Evolutionary conservation across 2,329 filamentous ascomycete species (phyloP), one percentile per base, ranked within the genome.

Genomic region (Septoria petroselini): DNA sequence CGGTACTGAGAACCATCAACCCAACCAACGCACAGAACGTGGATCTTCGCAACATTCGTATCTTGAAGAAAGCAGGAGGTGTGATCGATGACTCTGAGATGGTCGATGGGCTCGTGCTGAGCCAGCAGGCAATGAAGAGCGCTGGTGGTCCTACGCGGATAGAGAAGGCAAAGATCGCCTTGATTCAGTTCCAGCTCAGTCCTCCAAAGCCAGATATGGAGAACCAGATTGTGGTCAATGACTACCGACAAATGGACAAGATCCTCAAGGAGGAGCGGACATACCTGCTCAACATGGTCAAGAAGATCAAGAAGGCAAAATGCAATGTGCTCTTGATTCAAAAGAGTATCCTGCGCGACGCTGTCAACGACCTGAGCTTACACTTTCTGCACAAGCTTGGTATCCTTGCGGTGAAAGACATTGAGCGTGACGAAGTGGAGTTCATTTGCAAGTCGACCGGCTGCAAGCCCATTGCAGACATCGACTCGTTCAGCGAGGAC

Each of bases 261-360:
- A 98, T 98, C 60, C 82, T 98, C 63, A 98, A 98, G 76, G 93
- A 98, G 75, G 93, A 98, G 77, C 88, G 93, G 61, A 88, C 93
- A 62, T 98, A 98, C 73, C 82, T 98, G 58, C 81, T 98, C 52
- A 97, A 97, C 78, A 88, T 98, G 83, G 91, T 94, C 68, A 97
- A 98, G 82, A 98, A 97, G 81, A 98, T 98, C 73, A 96, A 97
- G 77, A 98, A 97, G 80, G 91, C 93, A 61, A 98, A 97, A 78
- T 98, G 93, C 76, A 98, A 98, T 65, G 93, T 98, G 35, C 83
- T 97, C 37, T 79, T 98, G 61, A 97, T 98, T 62, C 93, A 98
- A 69, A 98, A 98, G 76, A 97, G 91, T 11, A 98, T 98, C 63
- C 83, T 98, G 52, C 85, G 93, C 62, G 93, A 98, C 66, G 93